Conservation (phyloP, 345 rosid species). For the Cardamine resedifolia region DNA sequence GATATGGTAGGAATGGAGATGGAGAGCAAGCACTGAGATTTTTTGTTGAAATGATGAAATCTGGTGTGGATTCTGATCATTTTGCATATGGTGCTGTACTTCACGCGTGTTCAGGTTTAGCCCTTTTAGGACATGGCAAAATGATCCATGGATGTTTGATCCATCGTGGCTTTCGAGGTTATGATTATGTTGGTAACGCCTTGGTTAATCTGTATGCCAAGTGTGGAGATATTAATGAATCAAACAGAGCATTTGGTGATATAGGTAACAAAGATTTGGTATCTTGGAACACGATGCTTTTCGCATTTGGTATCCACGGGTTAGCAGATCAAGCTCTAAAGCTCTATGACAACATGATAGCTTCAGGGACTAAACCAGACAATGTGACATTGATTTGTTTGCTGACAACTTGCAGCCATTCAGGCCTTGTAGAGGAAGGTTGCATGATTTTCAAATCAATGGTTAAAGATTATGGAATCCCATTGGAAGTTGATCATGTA, state of each 20-base stretch:
- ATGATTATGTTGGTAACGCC: slow-evolving; percentile 64
- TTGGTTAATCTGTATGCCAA: slow-evolving; percentile 79
- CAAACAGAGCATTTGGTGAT: slow-evolving; percentile 52
- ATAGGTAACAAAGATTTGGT: slow-evolving; percentile 60
- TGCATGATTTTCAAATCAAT: slow-evolving; percentile 46
- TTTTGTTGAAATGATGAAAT: slow-evolving; percentile 53
- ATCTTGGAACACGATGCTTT: slow-evolving; percentile 76
- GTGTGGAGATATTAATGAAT: slow-evolving; percentile 60
- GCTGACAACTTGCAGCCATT: slow-evolving; percentile 76
- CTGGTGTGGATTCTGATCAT: slow-evolving; percentile 46
- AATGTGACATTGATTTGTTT: slow-evolving; percentile 70
- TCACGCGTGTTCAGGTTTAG: slow-evolving; percentile 70
- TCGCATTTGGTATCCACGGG: slow-evolving; percentile 71
- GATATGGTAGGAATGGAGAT: slow-evolving; percentile 56
- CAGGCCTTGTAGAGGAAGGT: slow-evolving; percentile 66
- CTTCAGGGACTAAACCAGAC: slow-evolving; percentile 59
- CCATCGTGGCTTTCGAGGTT: slow-evolving; percentile 50
- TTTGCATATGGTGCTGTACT: slow-evolving; percentile 64
- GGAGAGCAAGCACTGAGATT: slow-evolving; percentile 58
- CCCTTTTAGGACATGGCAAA: slow-evolving; percentile 55
- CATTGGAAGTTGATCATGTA: slow-evolving; percentile 59
- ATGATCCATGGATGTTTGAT: slow-evolving; percentile 71
- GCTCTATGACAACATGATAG: slow-evolving; percentile 57
- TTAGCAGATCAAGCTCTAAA: slow-evolving; percentile 53
- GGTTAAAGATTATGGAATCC: slow-evolving; percentile 44